Evolutionary conservation across 306 rosid genomes (phyloP), one percentile per base, ranked within the genome.

Genomic region (Casuarina glauca): DNA sequence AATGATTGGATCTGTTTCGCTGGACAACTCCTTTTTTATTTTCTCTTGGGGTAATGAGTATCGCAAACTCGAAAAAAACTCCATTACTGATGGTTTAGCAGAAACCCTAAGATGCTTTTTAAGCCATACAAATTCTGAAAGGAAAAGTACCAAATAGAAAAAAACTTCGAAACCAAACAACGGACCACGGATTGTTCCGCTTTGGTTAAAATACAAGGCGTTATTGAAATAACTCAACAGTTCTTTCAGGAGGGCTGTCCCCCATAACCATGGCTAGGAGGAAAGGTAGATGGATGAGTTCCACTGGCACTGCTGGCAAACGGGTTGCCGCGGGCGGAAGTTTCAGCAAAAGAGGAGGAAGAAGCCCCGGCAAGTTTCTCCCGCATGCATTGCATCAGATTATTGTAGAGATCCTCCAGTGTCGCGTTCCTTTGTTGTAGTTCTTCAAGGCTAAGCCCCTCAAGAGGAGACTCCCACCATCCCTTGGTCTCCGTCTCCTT

Each of bases 381-480:
- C 46, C 63, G 70, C 3, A 82, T 10, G 2, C 69, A 72, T 36
- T 16, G 12, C 15, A 7, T 26, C 6, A 70, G 26, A 6, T 35
- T 77, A 5, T 32, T 12, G n/a, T 55, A 73, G 0, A 71, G 12
- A 7, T 63, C 73, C 15, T 42, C 57, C 1, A 80, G 8, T 6
- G 72, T 68, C 4, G 4, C 67, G 1, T 80, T 20, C 38, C 49
- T 42, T 26, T 70, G 53, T 5, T 67, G 69, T 11, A 80, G 76
- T 44, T 74, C 79, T 0, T 74, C 76, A 53, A 68, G 45, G 4
- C 44, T 53, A 44, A 83, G 51, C 15, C 73, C 79, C 2, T 86
- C 78, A 0, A 78, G 2, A 0, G 86, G 82, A 17, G 52, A 50
- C 13, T 79, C 81, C 89, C 89, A 86, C 89, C 89, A 80, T 5